These are phyloP conservation scores for Amanita rubescens DNA, from an alignment of 768 basidiomycete species.

Conservation along the genomic window DNA sequence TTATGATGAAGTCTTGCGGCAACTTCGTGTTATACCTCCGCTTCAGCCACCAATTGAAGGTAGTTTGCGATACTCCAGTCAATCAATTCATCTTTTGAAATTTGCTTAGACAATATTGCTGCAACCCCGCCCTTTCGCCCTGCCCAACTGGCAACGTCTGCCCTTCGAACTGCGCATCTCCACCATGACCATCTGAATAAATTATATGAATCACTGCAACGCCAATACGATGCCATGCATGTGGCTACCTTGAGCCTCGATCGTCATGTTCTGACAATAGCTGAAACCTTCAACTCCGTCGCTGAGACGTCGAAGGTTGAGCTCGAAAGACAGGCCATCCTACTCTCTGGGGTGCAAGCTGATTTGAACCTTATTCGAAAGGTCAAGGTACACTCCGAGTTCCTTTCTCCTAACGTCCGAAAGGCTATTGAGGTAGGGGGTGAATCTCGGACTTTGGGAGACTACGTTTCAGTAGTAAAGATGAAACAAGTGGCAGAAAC, in stretches of 20 bases:
- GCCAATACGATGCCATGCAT: conserved; percentile 62
- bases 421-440: conserved; percentile 69
- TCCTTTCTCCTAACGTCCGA: conserved; percentile 58
- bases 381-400: conserved; percentile 67
- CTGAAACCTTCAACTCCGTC: conserved; percentile 63
- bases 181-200: conserved; percentile 59
- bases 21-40: conserved; percentile 52
- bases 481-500: conserved; percentile 77
- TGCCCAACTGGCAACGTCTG: conserved; percentile 59
- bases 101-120: conserved; percentile 42
- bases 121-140: conserved; percentile 70
- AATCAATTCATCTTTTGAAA: neutral
- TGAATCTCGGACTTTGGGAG: conserved; percentile 61
- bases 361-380: conserved; percentile 65
- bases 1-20: conserved; percentile 54
- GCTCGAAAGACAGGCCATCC: conserved; percentile 53
- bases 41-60: conserved; percentile 71
- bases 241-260: conserved; percentile 73
- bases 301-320: conserved; percentile 50
- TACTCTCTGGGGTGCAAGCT: conserved; percentile 58
- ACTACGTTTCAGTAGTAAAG: conserved; percentile 72
- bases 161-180: conserved; percentile 51
- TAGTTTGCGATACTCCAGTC: conserved; percentile 19
- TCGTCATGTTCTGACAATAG: conserved; percentile 61
- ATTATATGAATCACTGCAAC: conserved; percentile 43